Percentiles rank a stretch among this genome's conserved stretches.
phyloP scores from a whole-genome alignment of 768 basidiomycete species.

The Auriscalpium orientale region DNA sequence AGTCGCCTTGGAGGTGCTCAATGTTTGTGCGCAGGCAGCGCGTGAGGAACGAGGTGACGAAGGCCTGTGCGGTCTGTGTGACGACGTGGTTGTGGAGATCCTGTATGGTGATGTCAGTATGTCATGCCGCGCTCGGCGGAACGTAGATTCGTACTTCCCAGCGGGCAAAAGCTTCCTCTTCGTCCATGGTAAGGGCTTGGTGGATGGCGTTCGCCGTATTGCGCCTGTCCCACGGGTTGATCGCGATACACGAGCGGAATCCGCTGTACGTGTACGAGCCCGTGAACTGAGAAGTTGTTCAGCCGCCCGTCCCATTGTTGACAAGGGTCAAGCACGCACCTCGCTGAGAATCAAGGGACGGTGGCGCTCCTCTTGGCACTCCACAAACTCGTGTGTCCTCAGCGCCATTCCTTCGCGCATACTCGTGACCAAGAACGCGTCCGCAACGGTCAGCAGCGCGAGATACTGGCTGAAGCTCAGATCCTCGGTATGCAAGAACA shows the following conservation, averaged over 20 bases:
- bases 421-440: constrained; percentile 80
- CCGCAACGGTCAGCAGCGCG: constrained; percentile 72
- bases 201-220: constrained; percentile 79
- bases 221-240: constrained; percentile 81
- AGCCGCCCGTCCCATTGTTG: too few species aligned
- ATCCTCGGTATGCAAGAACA: constrained; percentile 80
- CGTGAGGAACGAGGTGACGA: constrained; percentile 72
- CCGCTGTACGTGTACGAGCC: constrained; percentile 83
- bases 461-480: constrained; percentile 83
- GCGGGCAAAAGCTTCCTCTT: constrained; percentile 61
- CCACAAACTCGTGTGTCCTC: constrained; percentile 74
- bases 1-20: constrained; percentile 46
- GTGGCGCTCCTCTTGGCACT: constrained; percentile 66
- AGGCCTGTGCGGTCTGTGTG: constrained; percentile 81
- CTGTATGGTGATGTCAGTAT: constrained; percentile 12
- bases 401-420: constrained; percentile 87
- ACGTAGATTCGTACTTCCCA: constrained; percentile 51
- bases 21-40: constrained; percentile 66
- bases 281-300: constrained; percentile 50
- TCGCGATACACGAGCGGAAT: constrained; percentile 77
- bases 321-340: constrained; percentile 26
- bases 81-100: constrained; percentile 82
- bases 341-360: constrained; percentile 76
- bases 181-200: constrained; percentile 69
- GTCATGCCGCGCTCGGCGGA: neutral